Evolutionary conservation across 805 yeast genomes (phyloP).

Genomic region (Sugiyamaella floridensis): DNA sequence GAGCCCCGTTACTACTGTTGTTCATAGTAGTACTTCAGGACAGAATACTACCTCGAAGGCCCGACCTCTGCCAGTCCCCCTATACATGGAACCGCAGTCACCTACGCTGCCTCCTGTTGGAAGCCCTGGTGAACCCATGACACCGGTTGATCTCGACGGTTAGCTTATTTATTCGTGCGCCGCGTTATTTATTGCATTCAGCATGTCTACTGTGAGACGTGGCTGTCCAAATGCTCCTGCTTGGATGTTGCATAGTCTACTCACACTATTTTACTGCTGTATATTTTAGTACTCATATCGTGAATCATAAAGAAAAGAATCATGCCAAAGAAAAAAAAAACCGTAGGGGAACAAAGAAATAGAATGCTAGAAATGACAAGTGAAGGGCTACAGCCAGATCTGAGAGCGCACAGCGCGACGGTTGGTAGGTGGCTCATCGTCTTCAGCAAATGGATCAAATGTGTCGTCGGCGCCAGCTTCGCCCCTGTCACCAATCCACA

Average conservation of each 20-base stretch:
- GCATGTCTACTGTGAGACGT: not conserved
- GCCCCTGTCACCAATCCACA: conserved; percentile 1
- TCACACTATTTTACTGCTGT: not conserved
- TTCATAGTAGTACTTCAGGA: not conserved
- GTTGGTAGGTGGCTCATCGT: not conserved
- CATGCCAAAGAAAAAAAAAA: not conserved
- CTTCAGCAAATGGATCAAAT: conserved; percentile 2
- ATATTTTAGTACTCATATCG: not conserved
- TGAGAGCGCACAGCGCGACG: not conserved
- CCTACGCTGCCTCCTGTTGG: conserved; percentile 16
- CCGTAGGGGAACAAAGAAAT: not conserved
- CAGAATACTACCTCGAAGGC: not conserved
- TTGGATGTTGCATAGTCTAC: too few species aligned
- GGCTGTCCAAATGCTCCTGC: too few species aligned
- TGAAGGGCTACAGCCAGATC: not conserved
- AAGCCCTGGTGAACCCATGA: conserved; percentile 18
- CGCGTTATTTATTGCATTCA: not conserved
- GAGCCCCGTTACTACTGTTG: conserved; percentile 1
- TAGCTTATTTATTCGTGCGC: not conserved
- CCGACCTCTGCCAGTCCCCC: not conserved
- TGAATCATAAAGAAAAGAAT: too few species aligned
- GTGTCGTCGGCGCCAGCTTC: not conserved
- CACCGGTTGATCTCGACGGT: conserved; percentile 15
- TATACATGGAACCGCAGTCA: conserved; percentile 6
- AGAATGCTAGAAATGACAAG: not conserved